Conservation (phyloP, 768 basidiomycete genomes). For the Trametes sanguinea region DNA sequence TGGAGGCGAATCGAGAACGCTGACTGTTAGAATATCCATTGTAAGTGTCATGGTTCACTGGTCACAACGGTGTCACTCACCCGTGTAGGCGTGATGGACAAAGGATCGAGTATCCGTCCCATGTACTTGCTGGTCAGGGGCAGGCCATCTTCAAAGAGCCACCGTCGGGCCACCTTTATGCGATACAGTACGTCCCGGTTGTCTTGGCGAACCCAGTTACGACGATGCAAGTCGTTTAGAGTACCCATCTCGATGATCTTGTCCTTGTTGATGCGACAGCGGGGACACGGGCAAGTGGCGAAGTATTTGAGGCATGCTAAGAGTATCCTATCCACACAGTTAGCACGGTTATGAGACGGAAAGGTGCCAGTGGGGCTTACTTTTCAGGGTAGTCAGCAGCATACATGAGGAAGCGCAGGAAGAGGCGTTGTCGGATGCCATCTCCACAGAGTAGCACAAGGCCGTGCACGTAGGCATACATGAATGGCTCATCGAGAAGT, state of each 20-base stretch:
- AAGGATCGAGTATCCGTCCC: constrained; percentile 13
- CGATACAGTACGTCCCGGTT: background rate
- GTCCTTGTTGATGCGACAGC: constrained; percentile 37
- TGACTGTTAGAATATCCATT: constrained; percentile 27
- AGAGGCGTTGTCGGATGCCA: constrained; percentile 28
- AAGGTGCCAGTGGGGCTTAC: constrained; percentile 22
- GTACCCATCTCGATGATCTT: constrained; percentile 35
- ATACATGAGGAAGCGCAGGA: constrained; percentile 31
- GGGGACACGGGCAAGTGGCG: constrained; percentile 43
- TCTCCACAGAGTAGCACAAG: constrained; percentile 31
- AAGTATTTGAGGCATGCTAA: constrained; percentile 41
- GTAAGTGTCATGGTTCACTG: background rate
- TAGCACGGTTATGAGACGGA: no score
- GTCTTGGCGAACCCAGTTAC: constrained; percentile 13
- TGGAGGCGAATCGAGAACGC: constrained; percentile 32
- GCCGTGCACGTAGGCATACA: constrained; percentile 30
- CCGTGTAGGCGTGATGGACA: constrained; percentile 22
- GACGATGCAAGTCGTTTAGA: background rate
- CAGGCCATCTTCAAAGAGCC: constrained; percentile 23
- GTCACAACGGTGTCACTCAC: constrained; percentile 11
- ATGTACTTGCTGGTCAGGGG: constrained; percentile 12
- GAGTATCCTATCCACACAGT: constrained; percentile 32
- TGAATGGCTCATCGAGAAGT: constrained; percentile 28
- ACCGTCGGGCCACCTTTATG: constrained; percentile 13
- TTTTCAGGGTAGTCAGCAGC: constrained; percentile 40